A percentile compares a stretch with the other conserved stretches of the same genome.
Evolutionary conservation across 2,329 filamentous ascomycete genomes (phyloP).

Genomic region (Cryphonectria parasitica): DNA sequence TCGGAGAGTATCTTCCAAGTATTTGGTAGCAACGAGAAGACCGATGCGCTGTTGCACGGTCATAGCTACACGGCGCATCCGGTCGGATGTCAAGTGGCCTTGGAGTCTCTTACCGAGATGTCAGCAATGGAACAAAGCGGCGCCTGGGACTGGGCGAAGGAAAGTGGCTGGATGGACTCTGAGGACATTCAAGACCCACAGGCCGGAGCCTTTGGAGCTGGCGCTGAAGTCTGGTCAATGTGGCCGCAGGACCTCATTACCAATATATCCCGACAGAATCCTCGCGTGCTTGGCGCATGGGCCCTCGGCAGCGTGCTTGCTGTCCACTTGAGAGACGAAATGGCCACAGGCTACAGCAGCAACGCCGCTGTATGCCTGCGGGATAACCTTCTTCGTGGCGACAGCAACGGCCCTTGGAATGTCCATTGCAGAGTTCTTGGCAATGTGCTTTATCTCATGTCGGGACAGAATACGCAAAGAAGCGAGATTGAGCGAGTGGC

Average conservation of each 20-base stretch:
- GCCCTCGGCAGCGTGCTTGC: no score
- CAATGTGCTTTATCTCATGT: conserved; percentile 22
- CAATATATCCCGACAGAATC: no score
- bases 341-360: no score
- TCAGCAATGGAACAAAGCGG: conserved; percentile 58
- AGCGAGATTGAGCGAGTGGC: background rate
- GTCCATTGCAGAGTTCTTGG: conserved; percentile 25
- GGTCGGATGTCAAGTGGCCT: conserved; percentile 77
- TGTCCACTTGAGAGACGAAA: no score
- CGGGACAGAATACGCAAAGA: background rate
- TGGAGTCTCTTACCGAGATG: conserved; percentile 67
- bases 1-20: conserved; percentile 73
- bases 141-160: conserved; percentile 15
- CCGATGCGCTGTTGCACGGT: conserved; percentile 78
- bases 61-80: conserved; percentile 88
- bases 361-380: no score
- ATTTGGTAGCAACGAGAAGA: conserved; percentile 74
- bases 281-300: no score
- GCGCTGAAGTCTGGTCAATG: no score
- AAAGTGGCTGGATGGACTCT: background rate
- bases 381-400: no score
- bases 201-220: no score
- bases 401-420: no score
- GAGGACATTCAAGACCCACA: no score
- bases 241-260: no score